Conservation (phyloP, 768 basidiomycete species). For the Mycena haematopus region DNA sequence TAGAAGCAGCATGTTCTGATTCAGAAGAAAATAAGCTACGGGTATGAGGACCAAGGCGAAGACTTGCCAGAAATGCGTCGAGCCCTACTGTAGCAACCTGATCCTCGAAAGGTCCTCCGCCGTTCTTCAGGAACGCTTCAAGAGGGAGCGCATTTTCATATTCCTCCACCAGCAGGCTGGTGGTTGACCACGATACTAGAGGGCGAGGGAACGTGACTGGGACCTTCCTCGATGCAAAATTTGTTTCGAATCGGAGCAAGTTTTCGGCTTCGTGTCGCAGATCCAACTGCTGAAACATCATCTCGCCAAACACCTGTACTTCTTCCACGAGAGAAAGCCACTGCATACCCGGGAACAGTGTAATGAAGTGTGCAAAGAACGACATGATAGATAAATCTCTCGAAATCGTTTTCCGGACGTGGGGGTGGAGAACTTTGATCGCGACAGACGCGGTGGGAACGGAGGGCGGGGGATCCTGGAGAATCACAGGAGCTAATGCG, state of each 20-base stretch:
- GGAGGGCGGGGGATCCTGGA: constrained; percentile 69
- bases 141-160: constrained; percentile 92
- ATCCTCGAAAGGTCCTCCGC: constrained; percentile 91
- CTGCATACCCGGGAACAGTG: constrained; percentile 88
- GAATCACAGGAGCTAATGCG: constrained; percentile 56
- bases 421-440: constrained; percentile 94
- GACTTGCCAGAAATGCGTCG: constrained; percentile 89
- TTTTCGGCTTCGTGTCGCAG: constrained; percentile 91
- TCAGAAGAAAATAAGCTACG: constrained; percentile 12
- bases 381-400: constrained; percentile 96
- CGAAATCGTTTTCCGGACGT: constrained; percentile 78
- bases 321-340: constrained; percentile 98
- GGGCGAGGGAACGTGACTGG: constrained; percentile 92
- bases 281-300: constrained; percentile 97
- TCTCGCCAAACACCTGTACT: constrained; percentile 89
- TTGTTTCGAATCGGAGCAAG: constrained; percentile 80
- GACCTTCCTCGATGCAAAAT: constrained; percentile 81
- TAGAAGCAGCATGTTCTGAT: constrained; percentile 93
- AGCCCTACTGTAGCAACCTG: constrained; percentile 91
- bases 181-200: constrained; percentile 78
- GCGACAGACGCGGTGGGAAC: constrained; percentile 90
- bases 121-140: constrained; percentile 85
- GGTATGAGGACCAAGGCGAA: background rate
- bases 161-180: constrained; percentile 89
- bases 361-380: constrained; percentile 83